These are phyloP conservation scores for Arachnopeziza araneosa DNA, from an alignment of 2,329 filamentous ascomycete species.

Conservation along the genomic window DNA sequence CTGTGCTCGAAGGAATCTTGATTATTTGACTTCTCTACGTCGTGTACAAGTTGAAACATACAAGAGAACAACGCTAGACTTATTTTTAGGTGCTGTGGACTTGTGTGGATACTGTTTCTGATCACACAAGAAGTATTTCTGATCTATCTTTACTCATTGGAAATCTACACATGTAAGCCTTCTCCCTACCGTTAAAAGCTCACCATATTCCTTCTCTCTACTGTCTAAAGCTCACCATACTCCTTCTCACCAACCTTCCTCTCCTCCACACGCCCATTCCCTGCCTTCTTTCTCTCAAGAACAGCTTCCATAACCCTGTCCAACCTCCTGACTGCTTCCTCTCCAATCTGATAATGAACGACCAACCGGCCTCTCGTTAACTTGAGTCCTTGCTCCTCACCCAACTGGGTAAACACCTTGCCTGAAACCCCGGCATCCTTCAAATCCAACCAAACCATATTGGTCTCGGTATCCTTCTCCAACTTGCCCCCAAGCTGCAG, in stretches of 20 bases:
- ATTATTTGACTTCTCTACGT: no score
- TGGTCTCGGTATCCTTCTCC: slow-evolving; percentile 58
- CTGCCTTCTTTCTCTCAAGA: background rate
- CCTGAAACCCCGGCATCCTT: slow-evolving; percentile 46
- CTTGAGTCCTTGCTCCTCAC: slow-evolving; percentile 51
- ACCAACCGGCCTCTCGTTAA: slow-evolving; percentile 54
- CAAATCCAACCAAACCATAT: slow-evolving; percentile 70
- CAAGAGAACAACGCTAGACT: no score
- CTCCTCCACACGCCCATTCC: background rate
- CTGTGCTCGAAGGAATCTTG: no score
- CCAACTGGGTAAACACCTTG: slow-evolving; percentile 49
- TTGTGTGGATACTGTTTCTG: no score
- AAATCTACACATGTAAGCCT: no score
- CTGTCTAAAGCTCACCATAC: background rate
- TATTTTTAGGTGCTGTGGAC: no score
- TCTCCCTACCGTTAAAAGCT: no score
- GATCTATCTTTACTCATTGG: no score
- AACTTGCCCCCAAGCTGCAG: slow-evolving; percentile 54
- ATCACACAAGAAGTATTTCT: no score
- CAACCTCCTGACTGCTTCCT: slow-evolving; percentile 49
- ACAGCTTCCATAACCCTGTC: slow-evolving; percentile 32
- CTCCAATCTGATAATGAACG: slow-evolving; percentile 63
- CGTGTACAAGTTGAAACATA: no score
- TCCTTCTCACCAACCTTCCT: background rate
- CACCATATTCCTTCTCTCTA: no score